phyloP scores from a whole-genome alignment of 2,329 filamentous ascomycete genomes.

The Talaromyces sp. region DNA sequence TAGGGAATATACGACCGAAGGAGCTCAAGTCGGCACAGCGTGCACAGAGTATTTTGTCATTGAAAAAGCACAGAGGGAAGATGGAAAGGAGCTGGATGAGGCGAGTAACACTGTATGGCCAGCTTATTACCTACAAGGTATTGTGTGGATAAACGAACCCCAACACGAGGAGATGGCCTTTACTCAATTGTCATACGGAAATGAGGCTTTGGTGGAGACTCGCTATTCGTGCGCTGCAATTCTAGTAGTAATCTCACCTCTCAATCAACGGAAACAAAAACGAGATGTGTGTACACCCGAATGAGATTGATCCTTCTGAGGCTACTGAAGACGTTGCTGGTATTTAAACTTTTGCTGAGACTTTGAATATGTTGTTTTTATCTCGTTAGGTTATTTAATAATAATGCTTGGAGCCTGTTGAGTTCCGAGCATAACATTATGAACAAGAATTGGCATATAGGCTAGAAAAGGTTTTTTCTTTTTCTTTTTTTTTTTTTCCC shows the following conservation, averaged over 20 bases:
- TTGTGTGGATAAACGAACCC: slow-evolving; percentile 19
- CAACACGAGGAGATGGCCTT: slow-evolving; percentile 17
- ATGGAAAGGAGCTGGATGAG: not conserved
- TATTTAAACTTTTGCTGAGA: too few relatives aligned
- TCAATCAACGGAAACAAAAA: not conserved
- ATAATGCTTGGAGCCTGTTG: too few relatives aligned
- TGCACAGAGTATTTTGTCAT: not conserved
- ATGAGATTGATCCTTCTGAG: too few relatives aligned
- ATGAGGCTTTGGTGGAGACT: slow-evolving; percentile 11
- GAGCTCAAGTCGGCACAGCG: not conserved
- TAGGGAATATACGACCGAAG: not conserved
- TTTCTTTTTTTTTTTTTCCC: too few relatives aligned
- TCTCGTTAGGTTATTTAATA: too few relatives aligned
- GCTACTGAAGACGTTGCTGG: too few relatives aligned
- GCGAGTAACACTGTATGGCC: slow-evolving; percentile 8
- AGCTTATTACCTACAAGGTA: slow-evolving; percentile 2
- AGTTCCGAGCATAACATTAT: too few relatives aligned
- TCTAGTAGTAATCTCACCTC: slow-evolving; percentile 18
- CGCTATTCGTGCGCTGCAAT: slow-evolving; percentile 19
- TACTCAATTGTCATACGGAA: slow-evolving; percentile 17
- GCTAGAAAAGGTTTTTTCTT: too few relatives aligned
- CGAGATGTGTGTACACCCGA: too few relatives aligned
- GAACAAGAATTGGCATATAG: too few relatives aligned
- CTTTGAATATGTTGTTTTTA: too few relatives aligned
- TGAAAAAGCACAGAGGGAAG: not conserved